phyloP scores from a whole-genome alignment of 768 basidiomycete species.

The Podaxis carcinomalis region DNA sequence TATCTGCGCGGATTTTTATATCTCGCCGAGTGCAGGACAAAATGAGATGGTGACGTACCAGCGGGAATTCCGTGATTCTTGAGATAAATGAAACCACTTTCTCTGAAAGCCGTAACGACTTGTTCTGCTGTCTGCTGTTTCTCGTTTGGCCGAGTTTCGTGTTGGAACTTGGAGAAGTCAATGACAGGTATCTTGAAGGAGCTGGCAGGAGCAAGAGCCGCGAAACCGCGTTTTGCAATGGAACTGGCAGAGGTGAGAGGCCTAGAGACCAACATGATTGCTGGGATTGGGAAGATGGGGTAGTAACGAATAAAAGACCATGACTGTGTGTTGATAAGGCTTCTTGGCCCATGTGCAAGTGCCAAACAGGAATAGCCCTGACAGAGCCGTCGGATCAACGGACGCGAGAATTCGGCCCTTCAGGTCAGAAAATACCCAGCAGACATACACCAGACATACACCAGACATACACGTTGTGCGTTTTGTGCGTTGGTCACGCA shows the following conservation, averaged over 20 bases:
- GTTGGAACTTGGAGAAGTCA: constrained; percentile 69
- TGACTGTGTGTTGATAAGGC: background rate
- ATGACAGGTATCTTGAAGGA: constrained; percentile 70
- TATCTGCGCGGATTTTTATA: constrained; percentile 22
- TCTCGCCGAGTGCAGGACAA: background rate
- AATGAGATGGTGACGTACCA: constrained; percentile 21
- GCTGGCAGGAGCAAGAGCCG: constrained; percentile 20
- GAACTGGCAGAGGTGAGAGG: constrained; percentile 15
- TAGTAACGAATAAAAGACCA: background rate
- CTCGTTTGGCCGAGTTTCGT: constrained; percentile 32
- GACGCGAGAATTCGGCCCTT: background rate
- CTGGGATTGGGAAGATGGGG: background rate
- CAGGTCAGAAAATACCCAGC: constrained; percentile 3
- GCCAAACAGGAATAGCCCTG: background rate
- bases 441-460: constrained; percentile 9
- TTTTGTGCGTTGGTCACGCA: background rate
- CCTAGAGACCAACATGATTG: constrained; percentile 23
- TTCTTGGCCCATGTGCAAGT: background rate
- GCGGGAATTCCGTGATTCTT: constrained; percentile 66
- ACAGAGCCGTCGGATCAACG: background rate
- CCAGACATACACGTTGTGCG: constrained; percentile 8
- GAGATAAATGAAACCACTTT: constrained; percentile 79
- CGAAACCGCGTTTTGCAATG: constrained; percentile 21
- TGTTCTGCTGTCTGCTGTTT: constrained; percentile 61
- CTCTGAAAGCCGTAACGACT: constrained; percentile 74